Evolutionary conservation across 2,329 filamentous ascomycete species (phyloP).

Genomic region (Westerdykella sp.): DNA sequence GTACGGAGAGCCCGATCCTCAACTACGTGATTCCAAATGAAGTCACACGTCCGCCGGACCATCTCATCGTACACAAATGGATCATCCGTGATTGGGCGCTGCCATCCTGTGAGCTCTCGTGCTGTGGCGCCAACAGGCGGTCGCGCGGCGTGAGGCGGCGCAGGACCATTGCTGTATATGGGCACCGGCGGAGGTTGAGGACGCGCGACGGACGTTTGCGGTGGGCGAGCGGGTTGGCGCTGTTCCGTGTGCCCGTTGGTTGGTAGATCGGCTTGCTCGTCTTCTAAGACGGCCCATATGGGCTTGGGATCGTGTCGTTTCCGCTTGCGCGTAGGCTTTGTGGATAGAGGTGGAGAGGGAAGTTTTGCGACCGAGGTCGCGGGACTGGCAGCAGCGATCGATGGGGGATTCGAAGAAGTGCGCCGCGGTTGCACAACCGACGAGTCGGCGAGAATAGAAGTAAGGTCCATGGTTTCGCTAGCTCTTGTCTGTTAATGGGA

Average conservation of each 20-base stretch:
- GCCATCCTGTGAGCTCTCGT: conserved; percentile 35
- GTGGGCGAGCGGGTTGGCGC: conserved; percentile 9
- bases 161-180: conserved; percentile 1
- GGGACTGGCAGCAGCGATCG: conserved; percentile 23
- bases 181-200: conserved; percentile 11
- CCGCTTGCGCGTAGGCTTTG: conserved; percentile 26
- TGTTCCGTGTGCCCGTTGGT: conserved; percentile 19
- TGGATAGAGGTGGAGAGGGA: conserved; percentile 18
- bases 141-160: conserved; percentile 9
- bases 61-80: conserved; percentile 65
- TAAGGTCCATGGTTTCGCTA: conserved; percentile 25
- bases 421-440: conserved; percentile 27
- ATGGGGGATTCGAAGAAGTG: conserved; percentile 25
- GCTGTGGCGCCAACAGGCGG: conserved; percentile 7
- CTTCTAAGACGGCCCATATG: conserved; percentile 31
- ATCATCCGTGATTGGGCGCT: conserved; percentile 60
- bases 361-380: conserved; percentile 24
- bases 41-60: conserved; percentile 71
- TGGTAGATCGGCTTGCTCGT: conserved; percentile 15
- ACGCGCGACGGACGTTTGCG: conserved; percentile 1
- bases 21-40: conserved; percentile 67
- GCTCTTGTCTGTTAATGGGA: too few species aligned
- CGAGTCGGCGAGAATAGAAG: conserved; percentile 31
- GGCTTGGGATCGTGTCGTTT: conserved; percentile 34
- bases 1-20: conserved; percentile 53